phyloP scores from a whole-genome alignment of 441 rosid species.

The Iberis amara region DNA sequence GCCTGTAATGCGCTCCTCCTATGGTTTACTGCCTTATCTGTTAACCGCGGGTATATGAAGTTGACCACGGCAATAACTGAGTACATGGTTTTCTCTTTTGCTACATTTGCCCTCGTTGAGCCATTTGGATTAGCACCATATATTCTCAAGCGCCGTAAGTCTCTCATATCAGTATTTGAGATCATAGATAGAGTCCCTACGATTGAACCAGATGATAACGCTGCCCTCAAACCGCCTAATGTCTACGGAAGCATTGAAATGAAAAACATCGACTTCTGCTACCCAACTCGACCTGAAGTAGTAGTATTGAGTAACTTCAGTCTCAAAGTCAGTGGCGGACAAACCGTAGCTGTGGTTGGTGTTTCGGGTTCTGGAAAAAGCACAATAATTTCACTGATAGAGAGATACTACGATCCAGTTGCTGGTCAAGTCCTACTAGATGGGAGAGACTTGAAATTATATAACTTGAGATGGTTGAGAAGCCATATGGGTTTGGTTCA shows the following conservation, averaged over 20 bases:
- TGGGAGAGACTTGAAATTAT: conserved; percentile 79
- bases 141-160: conserved; percentile 67
- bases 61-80: conserved; percentile 79
- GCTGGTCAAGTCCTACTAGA: conserved; percentile 94
- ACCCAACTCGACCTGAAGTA: conserved; percentile 89
- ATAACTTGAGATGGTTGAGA: conserved; percentile 91
- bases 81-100: conserved; percentile 96
- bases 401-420: conserved; percentile 95
- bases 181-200: conserved; percentile 89
- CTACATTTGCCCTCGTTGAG: conserved; percentile 96
- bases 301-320: conserved; percentile 93
- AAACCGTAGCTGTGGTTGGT: conserved; percentile 90
- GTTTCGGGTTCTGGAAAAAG: conserved; percentile 99
- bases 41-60: conserved; percentile 42
- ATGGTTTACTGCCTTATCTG: conserved; percentile 78
- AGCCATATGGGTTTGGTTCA: conserved; percentile 85
- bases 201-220: conserved; percentile 91
- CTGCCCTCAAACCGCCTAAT: conserved; percentile 87
- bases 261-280: conserved; percentile 90
- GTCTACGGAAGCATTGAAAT: conserved; percentile 96
- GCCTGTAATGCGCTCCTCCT: conserved; percentile 97
- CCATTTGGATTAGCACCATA: conserved; percentile 99
- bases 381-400: conserved; percentile 86
- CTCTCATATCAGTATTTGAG: conserved; percentile 91
- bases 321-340: conserved; percentile 91